Evolutionary conservation across 176 grass and related monocot genomes (phyloP).

Genomic region (Zea mays): DNA sequence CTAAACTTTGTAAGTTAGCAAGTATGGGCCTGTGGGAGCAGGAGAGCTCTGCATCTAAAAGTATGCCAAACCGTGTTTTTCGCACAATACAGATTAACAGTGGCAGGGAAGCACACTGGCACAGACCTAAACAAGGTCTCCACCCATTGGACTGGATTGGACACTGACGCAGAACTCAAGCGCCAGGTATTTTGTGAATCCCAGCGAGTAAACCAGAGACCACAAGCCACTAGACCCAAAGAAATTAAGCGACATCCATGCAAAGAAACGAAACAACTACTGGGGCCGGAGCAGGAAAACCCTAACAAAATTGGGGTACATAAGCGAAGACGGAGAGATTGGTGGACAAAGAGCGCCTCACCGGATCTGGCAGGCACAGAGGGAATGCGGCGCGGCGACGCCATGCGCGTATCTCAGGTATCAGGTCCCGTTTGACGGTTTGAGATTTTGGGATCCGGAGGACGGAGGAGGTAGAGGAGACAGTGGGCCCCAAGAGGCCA

Average conservation of each 20-base stretch:
- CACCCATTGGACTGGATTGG: not conserved
- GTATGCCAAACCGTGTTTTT: not conserved
- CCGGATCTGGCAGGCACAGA: slow-evolving; percentile 18
- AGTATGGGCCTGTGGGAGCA: not conserved
- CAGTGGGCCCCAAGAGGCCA: not conserved
- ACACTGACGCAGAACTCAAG: not conserved
- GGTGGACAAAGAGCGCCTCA: not conserved
- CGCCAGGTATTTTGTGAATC: not conserved
- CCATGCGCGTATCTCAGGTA: slow-evolving; percentile 9
- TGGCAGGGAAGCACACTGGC: not conserved
- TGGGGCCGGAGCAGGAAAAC: not conserved
- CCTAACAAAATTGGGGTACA: not conserved
- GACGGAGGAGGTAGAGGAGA: not conserved
- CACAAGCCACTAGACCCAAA: not conserved
- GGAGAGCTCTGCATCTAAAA: not conserved
- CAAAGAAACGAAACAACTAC: not conserved
- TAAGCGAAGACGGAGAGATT: not conserved
- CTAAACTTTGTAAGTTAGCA: not conserved
- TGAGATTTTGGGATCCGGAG: slow-evolving; percentile 13
- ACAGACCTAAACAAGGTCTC: not conserved
- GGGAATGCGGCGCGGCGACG: slow-evolving; percentile 15
- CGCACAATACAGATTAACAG: not conserved
- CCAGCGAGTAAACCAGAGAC: not conserved
- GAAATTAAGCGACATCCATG: not conserved
- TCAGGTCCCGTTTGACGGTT: not conserved